Evolutionary conservation across 225 moss, liverwort and hornwort genomes (phyloP).

Genomic region (Marchantia polymorpha): DNA sequence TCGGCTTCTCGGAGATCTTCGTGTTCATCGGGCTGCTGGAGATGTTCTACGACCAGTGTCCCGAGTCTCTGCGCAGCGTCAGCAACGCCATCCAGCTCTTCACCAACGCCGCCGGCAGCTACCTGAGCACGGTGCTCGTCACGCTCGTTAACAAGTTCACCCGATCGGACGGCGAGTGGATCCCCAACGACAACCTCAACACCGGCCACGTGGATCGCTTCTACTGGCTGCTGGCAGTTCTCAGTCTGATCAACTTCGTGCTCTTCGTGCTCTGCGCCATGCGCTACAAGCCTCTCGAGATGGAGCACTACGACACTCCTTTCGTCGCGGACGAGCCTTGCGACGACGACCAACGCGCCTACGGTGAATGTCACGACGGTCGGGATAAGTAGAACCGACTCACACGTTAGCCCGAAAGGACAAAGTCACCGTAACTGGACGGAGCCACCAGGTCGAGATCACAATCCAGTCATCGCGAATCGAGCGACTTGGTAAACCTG

Average conservation of each 20-base stretch:
- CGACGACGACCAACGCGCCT: neutral
- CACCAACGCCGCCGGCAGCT: conserved; percentile 66
- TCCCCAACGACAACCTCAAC: conserved; percentile 59
- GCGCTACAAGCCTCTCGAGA: conserved; percentile 26
- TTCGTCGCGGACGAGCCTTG: conserved; percentile 10
- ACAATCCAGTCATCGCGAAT: neutral
- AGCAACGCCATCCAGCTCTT: conserved; percentile 59
- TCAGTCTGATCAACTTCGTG: conserved; percentile 47
- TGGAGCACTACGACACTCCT: conserved; percentile 19
- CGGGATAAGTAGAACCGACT: neutral
- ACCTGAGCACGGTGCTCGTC: conserved; percentile 55
- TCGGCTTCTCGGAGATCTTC: conserved; percentile 60
- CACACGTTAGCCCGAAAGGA: neutral
- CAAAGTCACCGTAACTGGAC: neutral
- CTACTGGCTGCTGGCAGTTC: conserved; percentile 61
- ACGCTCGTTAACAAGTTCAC: conserved; percentile 53
- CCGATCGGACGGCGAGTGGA: conserved; percentile 41
- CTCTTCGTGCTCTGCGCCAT: conserved; percentile 42
- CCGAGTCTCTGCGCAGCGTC: conserved; percentile 62
- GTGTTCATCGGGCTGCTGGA: conserved; percentile 53
- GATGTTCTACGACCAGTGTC: conserved; percentile 79
- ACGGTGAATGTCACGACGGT: conserved; percentile 4
- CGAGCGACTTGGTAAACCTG: neutral
- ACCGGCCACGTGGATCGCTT: conserved; percentile 60
- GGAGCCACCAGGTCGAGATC: neutral